phyloP scores from a whole-genome alignment of 192 early-diverging fungal genomes.

The Umbelopsis sp. region DNA sequence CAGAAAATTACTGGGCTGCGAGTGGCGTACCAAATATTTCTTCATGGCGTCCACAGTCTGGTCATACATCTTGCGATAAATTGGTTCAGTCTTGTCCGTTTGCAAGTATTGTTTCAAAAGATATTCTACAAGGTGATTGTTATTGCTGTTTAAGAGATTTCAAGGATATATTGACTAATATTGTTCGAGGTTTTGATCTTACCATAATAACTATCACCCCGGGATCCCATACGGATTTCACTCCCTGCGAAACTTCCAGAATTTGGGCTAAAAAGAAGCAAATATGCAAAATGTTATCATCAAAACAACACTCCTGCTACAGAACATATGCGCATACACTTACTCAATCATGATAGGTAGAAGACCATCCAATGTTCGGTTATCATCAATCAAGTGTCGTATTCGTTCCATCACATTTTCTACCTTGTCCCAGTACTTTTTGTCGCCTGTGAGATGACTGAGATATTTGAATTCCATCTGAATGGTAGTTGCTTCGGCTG shows the following conservation, averaged over 20 bases:
- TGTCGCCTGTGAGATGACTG: constrained; percentile 70
- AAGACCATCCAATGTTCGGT: constrained; percentile 62
- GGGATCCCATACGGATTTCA: constrained; percentile 74
- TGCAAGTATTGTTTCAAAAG: constrained; percentile 87
- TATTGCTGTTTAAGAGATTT: neutral
- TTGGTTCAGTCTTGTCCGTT: constrained; percentile 58
- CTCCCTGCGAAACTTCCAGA: constrained; percentile 57
- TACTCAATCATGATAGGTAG: constrained; percentile 74
- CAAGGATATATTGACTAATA: constrained; percentile 2
- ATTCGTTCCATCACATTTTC: constrained; percentile 64
- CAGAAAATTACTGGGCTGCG: constrained; percentile 56
- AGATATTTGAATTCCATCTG: constrained; percentile 91
- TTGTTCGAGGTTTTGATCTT: constrained; percentile 15
- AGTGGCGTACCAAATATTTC: constrained; percentile 60
- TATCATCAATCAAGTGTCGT: constrained; percentile 44
- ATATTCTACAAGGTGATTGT: constrained; percentile 65
- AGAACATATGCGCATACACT: neutral
- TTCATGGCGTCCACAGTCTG: constrained; percentile 65
- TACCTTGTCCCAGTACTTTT: constrained; percentile 72
- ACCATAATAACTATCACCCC: constrained; percentile 93
- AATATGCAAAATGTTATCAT: neutral
- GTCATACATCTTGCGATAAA: constrained; percentile 71
- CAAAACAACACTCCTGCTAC: neutral
- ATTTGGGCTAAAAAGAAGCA: constrained; percentile 41
- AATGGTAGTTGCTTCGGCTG: constrained; percentile 81